phyloP scores from a whole-genome alignment of 768 basidiomycete genomes.

The Sarcodon aspratus region DNA sequence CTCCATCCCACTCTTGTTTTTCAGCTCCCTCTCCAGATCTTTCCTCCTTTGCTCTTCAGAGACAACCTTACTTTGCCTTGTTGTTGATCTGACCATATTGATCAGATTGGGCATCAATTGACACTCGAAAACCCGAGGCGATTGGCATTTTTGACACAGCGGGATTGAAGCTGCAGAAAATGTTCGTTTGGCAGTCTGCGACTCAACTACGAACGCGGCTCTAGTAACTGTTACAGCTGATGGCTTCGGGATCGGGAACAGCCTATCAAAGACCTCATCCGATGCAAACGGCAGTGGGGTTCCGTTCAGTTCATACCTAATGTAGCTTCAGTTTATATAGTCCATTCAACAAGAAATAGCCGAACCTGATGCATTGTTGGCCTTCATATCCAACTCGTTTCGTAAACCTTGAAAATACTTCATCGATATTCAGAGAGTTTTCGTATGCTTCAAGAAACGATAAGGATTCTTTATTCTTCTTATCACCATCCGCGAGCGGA shows the following conservation, averaged over 20 bases:
- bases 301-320: conserved; percentile 82
- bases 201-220: conserved; percentile 45
- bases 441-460: conserved; percentile 76
- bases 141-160: conserved; percentile 55
- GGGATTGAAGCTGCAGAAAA: conserved; percentile 50
- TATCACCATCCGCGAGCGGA: conserved; percentile 26
- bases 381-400: conserved; percentile 59
- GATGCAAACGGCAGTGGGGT: conserved; percentile 79
- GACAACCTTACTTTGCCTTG: conserved; percentile 18
- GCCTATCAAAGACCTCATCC: conserved; percentile 54
- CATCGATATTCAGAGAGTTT: conserved; percentile 68
- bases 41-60: conserved; percentile 63
- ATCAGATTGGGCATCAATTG: conserved; percentile 95
- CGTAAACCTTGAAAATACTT: conserved; percentile 78
- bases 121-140: conserved; percentile 74
- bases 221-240: conserved; percentile 44
- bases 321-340: neutral
- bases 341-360: conserved; percentile 5
- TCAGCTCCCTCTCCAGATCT: conserved; percentile 44
- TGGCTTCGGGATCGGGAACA: conserved; percentile 52
- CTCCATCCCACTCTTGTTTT: conserved; percentile 67
- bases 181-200: conserved; percentile 25
- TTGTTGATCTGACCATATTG: conserved; percentile 44
- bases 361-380: conserved; percentile 81
- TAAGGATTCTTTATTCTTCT: conserved; percentile 32